These are phyloP conservation scores for Ploettnerulaceae sp. DNA, from an alignment of 2,329 filamentous ascomycete genomes.

Conservation along the genomic window DNA sequence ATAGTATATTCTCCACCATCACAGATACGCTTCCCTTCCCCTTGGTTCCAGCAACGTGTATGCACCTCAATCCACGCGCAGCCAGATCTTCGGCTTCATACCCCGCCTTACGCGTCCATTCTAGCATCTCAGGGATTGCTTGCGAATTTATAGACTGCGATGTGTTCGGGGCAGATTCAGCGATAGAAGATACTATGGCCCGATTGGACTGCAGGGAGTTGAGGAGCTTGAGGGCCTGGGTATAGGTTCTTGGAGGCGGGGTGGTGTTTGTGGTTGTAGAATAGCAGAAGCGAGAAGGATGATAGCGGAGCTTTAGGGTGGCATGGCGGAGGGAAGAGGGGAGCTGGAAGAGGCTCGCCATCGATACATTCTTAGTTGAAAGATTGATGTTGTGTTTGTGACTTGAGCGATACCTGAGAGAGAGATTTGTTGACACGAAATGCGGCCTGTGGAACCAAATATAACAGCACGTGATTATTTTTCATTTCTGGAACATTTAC, in stretches of 20 bases:
- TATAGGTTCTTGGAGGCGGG: constrained; percentile 15
- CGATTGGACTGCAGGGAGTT: constrained; percentile 29
- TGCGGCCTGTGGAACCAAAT: too few relatives aligned
- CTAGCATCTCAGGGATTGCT: constrained; percentile 34
- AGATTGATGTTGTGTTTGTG: too few relatives aligned
- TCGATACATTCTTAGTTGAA: constrained; percentile 12
- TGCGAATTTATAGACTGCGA: constrained; percentile 22
- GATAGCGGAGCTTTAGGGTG: background rate
- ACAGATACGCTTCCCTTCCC: constrained; percentile 59
- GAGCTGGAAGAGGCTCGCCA: constrained; percentile 8
- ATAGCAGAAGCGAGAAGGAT: background rate
- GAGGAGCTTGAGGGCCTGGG: constrained; percentile 24
- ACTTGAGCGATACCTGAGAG: too few relatives aligned
- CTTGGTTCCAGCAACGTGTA: constrained; percentile 9
- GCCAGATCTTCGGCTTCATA: constrained; percentile 24
- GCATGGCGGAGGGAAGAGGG: constrained; percentile 10
- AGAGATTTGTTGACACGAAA: too few relatives aligned
- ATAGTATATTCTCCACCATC: constrained; percentile 60
- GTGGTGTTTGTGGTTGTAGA: constrained; percentile 3
- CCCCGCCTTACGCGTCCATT: constrained; percentile 31
- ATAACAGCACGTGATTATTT: too few relatives aligned
- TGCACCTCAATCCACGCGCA: constrained; percentile 30
- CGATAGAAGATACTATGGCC: constrained; percentile 20
- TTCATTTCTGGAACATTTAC: too few relatives aligned
- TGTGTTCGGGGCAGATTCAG: constrained; percentile 12